Evolutionary conservation across 2,329 filamentous ascomycete genomes (phyloP).

Genomic region (Blumeriella jaapii): DNA sequence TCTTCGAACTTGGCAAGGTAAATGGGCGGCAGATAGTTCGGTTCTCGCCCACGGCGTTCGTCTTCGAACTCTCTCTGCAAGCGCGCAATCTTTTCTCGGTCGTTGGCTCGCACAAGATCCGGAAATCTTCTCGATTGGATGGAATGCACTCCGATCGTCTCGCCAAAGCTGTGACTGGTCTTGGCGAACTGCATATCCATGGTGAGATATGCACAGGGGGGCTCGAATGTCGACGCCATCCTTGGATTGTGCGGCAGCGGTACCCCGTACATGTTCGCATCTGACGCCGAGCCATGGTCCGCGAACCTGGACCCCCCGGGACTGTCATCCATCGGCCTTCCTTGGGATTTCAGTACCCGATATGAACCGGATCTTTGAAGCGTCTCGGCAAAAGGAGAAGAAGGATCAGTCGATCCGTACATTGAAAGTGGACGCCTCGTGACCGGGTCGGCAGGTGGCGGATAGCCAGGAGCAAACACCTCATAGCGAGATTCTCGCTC

Average conservation of each 20-base stretch:
- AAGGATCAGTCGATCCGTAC: conserved; percentile 34
- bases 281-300: conserved; percentile 38
- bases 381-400: conserved; percentile 31
- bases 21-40: conserved; percentile 55
- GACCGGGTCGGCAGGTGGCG: conserved; percentile 18
- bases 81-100: conserved; percentile 40
- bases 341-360: conserved; percentile 43
- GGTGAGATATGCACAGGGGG: conserved; percentile 43
- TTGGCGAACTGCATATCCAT: conserved; percentile 47
- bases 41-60: conserved; percentile 41
- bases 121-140: conserved; percentile 39
- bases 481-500: conserved; percentile 52
- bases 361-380: conserved; percentile 38
- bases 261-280: conserved; percentile 38
- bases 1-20: conserved; percentile 39
- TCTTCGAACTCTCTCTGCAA: conserved; percentile 43
- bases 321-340: conserved; percentile 32
- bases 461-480: conserved; percentile 22
- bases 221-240: conserved; percentile 33
- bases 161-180: conserved; percentile 42
- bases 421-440: conserved; percentile 38
- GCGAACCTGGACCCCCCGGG: conserved; percentile 37
- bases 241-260: conserved; percentile 17
- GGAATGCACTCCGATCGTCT: conserved; percentile 39
- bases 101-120: conserved; percentile 40